Conservation (phyloP, 441 rosid species). For the Pelargonium hybrid region DNA sequence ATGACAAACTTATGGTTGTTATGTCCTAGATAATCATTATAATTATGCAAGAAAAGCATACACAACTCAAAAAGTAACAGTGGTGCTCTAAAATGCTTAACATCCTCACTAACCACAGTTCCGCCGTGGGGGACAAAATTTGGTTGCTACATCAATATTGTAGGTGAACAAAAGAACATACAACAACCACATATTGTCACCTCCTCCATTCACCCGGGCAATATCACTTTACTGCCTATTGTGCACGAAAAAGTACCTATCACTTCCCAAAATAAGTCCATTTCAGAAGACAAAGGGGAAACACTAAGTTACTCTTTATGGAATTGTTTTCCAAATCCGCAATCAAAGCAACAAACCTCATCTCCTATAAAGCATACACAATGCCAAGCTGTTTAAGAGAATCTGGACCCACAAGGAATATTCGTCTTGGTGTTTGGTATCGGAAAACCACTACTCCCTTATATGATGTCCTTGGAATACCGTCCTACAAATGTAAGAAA, state of each 20-base stretch:
- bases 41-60: too few relatives aligned
- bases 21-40: too few relatives aligned
- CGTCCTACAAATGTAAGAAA: conserved; percentile 42
- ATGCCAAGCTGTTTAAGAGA: conserved; percentile 57
- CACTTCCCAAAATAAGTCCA: background rate
- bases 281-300: background rate
- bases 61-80: too few relatives aligned
- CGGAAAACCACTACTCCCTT: conserved; percentile 81
- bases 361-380: conserved; percentile 30
- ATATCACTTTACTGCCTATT: background rate
- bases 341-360: background rate
- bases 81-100: too few relatives aligned
- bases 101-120: too few relatives aligned
- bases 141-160: too few relatives aligned
- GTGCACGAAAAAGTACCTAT: background rate
- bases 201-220: background rate
- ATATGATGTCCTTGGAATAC: conserved; percentile 84
- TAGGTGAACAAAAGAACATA: too few relatives aligned
- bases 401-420: conserved; percentile 68
- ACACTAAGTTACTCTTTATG: background rate
- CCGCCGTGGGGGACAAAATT: too few relatives aligned
- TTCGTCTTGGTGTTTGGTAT: conserved; percentile 41
- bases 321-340: background rate
- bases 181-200: background rate
- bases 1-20: too few relatives aligned